Conservation (phyloP, 139 green algal genomes). For the Micromonas commoda region DNA sequence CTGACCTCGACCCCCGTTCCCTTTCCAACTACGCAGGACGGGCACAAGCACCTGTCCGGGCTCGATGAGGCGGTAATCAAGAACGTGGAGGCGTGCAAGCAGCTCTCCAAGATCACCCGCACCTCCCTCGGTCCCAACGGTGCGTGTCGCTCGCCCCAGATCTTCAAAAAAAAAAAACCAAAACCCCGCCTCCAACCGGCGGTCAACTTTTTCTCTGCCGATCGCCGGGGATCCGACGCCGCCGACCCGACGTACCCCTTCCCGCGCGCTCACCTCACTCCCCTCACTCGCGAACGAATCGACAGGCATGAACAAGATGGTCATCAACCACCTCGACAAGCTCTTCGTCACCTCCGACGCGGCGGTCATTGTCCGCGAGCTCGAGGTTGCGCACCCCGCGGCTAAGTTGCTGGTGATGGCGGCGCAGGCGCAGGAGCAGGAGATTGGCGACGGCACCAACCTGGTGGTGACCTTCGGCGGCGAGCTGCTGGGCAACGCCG, state of each 20-base stretch:
- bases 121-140: conserved; percentile 94
- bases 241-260: not conserved
- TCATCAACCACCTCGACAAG: conserved; percentile 99
- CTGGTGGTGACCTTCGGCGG: conserved; percentile 88
- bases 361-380: conserved; percentile 86
- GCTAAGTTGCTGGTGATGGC: conserved; percentile 91
- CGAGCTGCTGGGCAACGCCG: conserved; percentile 83
- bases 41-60: conserved; percentile 88
- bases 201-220: too few species aligned
- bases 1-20: not conserved
- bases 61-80: conserved; percentile 95
- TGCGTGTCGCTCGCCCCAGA: conserved; percentile 31
- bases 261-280: too few species aligned
- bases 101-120: conserved; percentile 81
- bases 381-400: conserved; percentile 95
- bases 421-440: conserved; percentile 82
- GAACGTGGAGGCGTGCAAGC: conserved; percentile 96
- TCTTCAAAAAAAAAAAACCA: too few species aligned
- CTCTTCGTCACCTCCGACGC: conserved; percentile 96
- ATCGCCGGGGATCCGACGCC: too few species aligned
- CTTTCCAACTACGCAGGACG: conserved; percentile 61
- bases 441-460: conserved; percentile 97
- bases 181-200: too few species aligned
- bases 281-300: not conserved
- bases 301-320: conserved; percentile 99